phyloP scores from a whole-genome alignment of 2,329 filamentous ascomycete genomes.

The Penicillium sp. region DNA sequence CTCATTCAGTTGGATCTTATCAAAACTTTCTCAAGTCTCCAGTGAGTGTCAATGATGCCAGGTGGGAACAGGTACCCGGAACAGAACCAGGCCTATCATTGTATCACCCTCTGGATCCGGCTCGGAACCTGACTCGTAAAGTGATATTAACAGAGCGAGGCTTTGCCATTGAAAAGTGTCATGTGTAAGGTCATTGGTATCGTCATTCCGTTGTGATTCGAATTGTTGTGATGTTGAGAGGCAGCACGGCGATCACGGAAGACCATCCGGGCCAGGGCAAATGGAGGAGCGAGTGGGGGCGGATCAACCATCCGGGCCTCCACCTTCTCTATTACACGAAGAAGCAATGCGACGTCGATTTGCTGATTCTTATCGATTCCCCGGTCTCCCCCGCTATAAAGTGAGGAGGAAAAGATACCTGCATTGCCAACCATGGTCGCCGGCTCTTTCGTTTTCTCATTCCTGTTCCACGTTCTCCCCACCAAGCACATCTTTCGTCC shows the following conservation, averaged over 20 bases:
- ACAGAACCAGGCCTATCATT: neutral
- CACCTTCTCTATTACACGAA: neutral
- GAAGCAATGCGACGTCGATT: neutral
- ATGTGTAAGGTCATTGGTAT: neutral
- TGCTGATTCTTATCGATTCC: neutral
- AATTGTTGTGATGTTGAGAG: neutral
- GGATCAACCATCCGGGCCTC: neutral
- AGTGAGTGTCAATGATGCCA: neutral
- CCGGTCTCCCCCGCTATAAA: slow-evolving; percentile 12
- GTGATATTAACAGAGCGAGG: neutral
- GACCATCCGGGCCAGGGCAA: neutral
- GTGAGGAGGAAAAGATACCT: neutral
- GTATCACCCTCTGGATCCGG: neutral
- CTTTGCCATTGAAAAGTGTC: neutral
- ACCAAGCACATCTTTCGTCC: neutral
- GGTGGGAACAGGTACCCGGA: neutral
- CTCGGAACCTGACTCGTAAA: neutral
- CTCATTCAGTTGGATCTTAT: neutral
- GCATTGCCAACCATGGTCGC: neutral
- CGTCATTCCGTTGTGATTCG: neutral
- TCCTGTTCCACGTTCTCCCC: neutral
- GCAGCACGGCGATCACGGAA: neutral
- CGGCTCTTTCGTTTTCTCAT: neutral
- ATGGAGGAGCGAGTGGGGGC: neutral
- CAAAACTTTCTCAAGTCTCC: neutral